Conservation (phyloP, 192 early-diverging fungal species). For the Kappamyces sp. region DNA sequence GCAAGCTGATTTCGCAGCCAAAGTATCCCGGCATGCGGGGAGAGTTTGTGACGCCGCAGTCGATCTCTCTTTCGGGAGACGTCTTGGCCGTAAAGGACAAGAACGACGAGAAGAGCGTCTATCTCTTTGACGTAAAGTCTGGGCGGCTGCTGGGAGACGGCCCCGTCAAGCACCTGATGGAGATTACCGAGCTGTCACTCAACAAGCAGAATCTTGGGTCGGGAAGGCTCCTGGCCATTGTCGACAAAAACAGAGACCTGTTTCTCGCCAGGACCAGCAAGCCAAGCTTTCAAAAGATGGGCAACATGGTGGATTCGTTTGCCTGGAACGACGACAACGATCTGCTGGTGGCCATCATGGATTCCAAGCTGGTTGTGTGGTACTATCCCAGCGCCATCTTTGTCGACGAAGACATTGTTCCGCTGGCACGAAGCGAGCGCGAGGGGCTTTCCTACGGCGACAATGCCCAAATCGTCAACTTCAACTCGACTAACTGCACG, state of each 20-base stretch:
- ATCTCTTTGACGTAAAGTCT: conserved; percentile 41
- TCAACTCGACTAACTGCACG: conserved; percentile 49
- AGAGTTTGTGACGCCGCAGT: conserved; percentile 45
- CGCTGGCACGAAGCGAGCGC: conserved; percentile 41
- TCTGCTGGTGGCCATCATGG: conserved; percentile 43
- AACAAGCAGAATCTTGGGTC: conserved; percentile 33
- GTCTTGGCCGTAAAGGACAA: conserved; percentile 44
- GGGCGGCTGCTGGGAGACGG: conserved; percentile 39
- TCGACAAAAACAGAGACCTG: conserved; percentile 57
- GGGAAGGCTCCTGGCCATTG: conserved; percentile 39
- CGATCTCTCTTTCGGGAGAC: conserved; percentile 44
- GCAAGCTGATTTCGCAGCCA: conserved; percentile 38
- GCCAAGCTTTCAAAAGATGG: conserved; percentile 42
- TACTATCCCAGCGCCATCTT: conserved; percentile 57
- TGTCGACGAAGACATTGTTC: conserved; percentile 54
- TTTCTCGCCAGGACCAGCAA: conserved; percentile 39
- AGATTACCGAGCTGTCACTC: conserved; percentile 41
- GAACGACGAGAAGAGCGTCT: conserved; percentile 49
- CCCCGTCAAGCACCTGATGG: conserved; percentile 38
- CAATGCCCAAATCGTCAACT: conserved; percentile 46
- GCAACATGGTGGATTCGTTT: conserved; percentile 54
- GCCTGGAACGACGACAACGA: conserved; percentile 53
- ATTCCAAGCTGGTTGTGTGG: conserved; percentile 52
- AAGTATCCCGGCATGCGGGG: conserved; percentile 50
- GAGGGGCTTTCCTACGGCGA: conserved; percentile 50